Percentiles rank a stretch among this genome's conserved stretches.
Conservation (phyloP, 345 rosid genomes). For the Lenwebbia sp. region DNA sequence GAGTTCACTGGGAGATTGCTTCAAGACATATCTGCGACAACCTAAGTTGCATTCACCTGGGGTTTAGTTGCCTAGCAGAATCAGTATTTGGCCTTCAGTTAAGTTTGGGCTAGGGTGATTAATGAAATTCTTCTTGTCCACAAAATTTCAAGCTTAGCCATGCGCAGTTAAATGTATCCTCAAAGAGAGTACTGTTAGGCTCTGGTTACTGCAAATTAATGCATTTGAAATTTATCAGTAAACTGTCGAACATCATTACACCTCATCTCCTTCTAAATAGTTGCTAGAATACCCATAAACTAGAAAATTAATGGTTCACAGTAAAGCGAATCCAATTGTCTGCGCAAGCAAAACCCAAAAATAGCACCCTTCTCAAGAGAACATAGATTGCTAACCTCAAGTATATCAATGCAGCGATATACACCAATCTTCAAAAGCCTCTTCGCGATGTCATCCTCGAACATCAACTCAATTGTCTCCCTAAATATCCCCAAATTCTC, state of each 20-base stretch:
- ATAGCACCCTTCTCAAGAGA: neutral
- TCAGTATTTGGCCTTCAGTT: neutral
- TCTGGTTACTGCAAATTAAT: neutral
- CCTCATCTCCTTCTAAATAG: neutral
- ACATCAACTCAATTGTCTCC: constrained; percentile 83
- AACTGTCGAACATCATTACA: neutral
- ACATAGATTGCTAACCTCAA: constrained; percentile 45
- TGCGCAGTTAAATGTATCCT: neutral
- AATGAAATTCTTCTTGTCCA: neutral
- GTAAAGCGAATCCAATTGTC: neutral
- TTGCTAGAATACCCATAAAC: neutral
- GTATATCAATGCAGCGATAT: constrained; percentile 59
- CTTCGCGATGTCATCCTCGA: constrained; percentile 49
- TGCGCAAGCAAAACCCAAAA: neutral
- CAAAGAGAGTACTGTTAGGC: neutral
- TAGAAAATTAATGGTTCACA: neutral
- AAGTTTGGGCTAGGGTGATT: neutral
- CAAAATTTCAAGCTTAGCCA: neutral
- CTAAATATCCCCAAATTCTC: constrained; percentile 71
- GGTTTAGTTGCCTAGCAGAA: neutral
- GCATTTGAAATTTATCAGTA: neutral
- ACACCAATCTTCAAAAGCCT: constrained; percentile 61
- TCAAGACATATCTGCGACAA: neutral
- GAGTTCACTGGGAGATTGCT: neutral
- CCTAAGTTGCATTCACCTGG: neutral